These are phyloP conservation scores for Tylopilus vinaceipallidus DNA, from an alignment of 768 basidiomycete species.

Conservation along the genomic window DNA sequence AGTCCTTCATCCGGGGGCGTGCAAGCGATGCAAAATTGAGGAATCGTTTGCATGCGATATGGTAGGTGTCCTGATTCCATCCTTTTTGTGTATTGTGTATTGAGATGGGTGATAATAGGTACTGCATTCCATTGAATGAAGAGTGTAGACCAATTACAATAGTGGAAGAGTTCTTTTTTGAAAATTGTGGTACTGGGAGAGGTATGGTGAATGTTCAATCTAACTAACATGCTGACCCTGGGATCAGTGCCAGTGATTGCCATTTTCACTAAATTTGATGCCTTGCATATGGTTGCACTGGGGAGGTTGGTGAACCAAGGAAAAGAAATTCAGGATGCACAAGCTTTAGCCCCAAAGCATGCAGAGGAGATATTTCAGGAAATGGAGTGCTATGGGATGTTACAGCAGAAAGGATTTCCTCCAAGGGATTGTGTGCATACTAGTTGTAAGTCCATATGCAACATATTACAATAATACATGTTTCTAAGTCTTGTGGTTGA, in stretches of 20 bases:
- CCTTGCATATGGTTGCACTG: too few species aligned
- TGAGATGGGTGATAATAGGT: conserved; percentile 29
- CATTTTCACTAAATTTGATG: too few species aligned
- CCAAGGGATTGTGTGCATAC: not conserved
- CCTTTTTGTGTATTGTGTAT: not conserved
- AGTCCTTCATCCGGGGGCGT: conserved; percentile 30
- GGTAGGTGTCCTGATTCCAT: conserved; percentile 21
- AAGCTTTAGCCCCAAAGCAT: too few species aligned
- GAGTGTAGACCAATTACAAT: conserved; percentile 22
- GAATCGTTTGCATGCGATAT: conserved; percentile 39
- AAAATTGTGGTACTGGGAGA: conserved; percentile 12
- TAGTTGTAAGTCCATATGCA: not conserved
- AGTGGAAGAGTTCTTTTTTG: conserved; percentile 33
- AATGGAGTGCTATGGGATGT: too few species aligned
- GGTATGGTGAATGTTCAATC: not conserved
- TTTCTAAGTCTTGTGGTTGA: not conserved
- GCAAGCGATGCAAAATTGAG: conserved; percentile 10
- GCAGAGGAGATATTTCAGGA: too few species aligned
- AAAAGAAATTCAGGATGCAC: too few species aligned
- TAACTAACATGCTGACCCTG: too few species aligned
- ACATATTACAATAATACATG: not conserved
- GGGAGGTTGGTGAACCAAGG: too few species aligned
- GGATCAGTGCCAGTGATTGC: too few species aligned
- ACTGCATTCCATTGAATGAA: conserved; percentile 34
- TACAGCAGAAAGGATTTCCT: not conserved